Evolutionary conservation across 345 rosid species (phyloP).

Genomic region (Eucalyptus dawsonii): DNA sequence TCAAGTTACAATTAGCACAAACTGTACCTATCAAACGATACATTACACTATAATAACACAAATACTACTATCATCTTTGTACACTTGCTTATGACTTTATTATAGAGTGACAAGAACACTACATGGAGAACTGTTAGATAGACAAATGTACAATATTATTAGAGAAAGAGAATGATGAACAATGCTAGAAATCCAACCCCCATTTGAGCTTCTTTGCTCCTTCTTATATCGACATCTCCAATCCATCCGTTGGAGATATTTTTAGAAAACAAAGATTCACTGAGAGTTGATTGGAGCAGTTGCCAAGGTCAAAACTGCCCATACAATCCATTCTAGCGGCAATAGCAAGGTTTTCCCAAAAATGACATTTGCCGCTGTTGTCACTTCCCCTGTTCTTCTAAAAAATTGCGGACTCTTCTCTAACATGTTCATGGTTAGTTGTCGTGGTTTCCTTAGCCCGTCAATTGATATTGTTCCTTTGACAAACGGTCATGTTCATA

Average conservation of each 20-base stretch:
- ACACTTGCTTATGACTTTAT: background rate
- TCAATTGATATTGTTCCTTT: background rate
- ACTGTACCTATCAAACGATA: background rate
- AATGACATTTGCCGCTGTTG: background rate
- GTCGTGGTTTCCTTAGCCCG: background rate
- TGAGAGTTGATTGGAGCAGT: background rate
- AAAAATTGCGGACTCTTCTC: background rate
- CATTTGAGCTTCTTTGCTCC: background rate
- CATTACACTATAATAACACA: background rate
- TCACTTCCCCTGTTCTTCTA: background rate
- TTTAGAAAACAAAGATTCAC: background rate
- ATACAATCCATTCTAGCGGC: background rate
- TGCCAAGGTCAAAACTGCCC: background rate
- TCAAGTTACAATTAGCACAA: background rate
- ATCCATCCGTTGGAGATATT: background rate
- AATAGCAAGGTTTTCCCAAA: background rate
- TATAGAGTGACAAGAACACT: background rate
- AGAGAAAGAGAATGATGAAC: background rate
- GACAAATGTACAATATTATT: background rate
- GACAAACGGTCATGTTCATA: background rate
- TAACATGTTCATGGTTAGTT: background rate
- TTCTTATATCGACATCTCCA: background rate
- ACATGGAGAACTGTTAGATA: background rate
- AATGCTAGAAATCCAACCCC: background rate
- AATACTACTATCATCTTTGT: background rate